A percentile compares a stretch with the other conserved stretches of the same genome.
These are phyloP conservation scores for Penicillium waksmanii DNA, from an alignment of 495 filamentous ascomycete genomes.

Conservation along the genomic window DNA sequence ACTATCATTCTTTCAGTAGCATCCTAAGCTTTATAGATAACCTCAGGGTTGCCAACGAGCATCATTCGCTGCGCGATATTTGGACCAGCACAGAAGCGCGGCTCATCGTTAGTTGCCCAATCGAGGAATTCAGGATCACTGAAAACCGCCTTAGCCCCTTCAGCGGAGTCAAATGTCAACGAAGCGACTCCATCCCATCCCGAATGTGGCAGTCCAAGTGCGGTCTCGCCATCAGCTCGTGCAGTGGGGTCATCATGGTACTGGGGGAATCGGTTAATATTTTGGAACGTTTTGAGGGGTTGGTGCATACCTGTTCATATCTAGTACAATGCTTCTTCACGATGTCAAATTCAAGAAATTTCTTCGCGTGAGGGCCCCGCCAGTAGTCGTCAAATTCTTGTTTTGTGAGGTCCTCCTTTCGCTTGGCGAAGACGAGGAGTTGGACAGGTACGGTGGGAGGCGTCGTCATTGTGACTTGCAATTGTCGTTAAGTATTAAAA, in stretches of 20 bases:
- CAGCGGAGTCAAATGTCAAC: conserved; percentile 1
- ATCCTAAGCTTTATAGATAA: neutral
- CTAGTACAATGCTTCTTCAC: conserved; percentile 3
- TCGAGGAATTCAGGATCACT: neutral
- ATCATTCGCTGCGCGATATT: neutral
- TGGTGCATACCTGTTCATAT: neutral
- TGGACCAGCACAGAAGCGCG: neutral
- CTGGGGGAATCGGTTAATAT: neutral
- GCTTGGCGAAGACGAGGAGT: neutral
- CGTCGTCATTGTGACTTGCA: neutral
- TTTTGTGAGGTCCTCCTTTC: conserved; percentile 1
- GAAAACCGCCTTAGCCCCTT: conserved; percentile 2
- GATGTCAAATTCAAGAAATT: neutral
- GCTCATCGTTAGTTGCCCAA: neutral
- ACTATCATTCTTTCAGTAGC: no score
- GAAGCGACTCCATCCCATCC: conserved; percentile 1
- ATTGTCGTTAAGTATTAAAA: no score
- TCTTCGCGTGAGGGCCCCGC: neutral
- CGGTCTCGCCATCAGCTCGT: neutral
- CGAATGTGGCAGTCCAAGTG: neutral
- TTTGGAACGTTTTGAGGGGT: neutral
- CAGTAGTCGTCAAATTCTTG: conserved; percentile 1
- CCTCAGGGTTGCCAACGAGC: neutral
- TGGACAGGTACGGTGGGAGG: neutral
- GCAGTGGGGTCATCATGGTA: neutral